Evolutionary conservation across 768 basidiomycete genomes (phyloP).

Genomic region (Termitomyces sp.): DNA sequence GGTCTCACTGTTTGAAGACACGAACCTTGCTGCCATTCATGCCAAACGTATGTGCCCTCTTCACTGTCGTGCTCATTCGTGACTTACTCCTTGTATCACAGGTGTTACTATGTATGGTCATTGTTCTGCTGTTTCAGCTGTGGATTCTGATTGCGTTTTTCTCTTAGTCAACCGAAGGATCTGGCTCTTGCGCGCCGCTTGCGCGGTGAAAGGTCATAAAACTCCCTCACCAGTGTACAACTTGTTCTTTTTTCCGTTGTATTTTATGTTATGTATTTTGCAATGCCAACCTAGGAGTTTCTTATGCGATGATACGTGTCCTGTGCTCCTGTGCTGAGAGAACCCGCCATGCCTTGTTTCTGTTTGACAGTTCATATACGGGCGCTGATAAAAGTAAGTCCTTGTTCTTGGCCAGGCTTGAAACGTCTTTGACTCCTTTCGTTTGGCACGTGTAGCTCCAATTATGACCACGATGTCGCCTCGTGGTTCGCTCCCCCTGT

Average conservation of each 20-base stretch:
- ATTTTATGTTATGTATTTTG: slow-evolving; percentile 6
- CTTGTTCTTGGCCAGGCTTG: neutral
- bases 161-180: slow-evolving; percentile 16
- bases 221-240: neutral
- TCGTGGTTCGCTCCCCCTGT: slow-evolving; percentile 24
- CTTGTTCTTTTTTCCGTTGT: slow-evolving; percentile 5
- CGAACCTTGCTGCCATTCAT: slow-evolving; percentile 18
- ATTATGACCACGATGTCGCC: slow-evolving; percentile 31
- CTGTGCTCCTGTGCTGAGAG: neutral
- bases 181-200: slow-evolving; percentile 18
- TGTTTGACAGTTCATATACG: neutral
- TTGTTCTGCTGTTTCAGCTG: neutral
- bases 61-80: neutral
- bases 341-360: neutral
- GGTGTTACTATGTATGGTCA: slow-evolving; percentile 17
- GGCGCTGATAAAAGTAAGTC: slow-evolving; percentile 1
- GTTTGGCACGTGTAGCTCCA: slow-evolving; percentile 22
- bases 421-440: slow-evolving; percentile 10
- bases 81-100: neutral
- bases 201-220: slow-evolving; percentile 17
- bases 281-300: neutral
- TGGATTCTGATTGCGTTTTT: slow-evolving; percentile 1
- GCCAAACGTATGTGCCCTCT: slow-evolving; percentile 13
- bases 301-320: neutral
- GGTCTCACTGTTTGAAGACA: slow-evolving; percentile 16